These are phyloP conservation scores for Monilinia aucupariae DNA, from an alignment of 2,329 filamentous ascomycete species.

Conservation along the genomic window DNA sequence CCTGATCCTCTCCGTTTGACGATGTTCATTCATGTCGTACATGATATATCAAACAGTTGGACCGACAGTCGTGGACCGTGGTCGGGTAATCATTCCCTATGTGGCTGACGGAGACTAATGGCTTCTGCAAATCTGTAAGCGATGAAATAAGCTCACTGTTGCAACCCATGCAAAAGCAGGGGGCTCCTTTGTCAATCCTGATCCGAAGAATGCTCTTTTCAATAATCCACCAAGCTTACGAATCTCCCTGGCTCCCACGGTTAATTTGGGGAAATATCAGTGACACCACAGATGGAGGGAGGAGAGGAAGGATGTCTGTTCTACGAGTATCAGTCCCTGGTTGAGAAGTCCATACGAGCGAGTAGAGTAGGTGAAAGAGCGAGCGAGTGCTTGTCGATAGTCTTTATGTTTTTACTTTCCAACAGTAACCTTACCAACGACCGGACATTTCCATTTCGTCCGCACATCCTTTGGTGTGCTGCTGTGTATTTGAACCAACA, in stretches of 20 bases:
- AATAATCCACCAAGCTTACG: slow-evolving; percentile 14
- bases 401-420: neutral
- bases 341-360: no score
- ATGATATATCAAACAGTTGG: neutral
- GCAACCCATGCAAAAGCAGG: neutral
- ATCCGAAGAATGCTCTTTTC: slow-evolving; percentile 2
- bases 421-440: neutral
- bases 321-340: neutral
- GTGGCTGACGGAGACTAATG: neutral
- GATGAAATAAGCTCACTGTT: slow-evolving; percentile 12
- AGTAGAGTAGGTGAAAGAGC: no score
- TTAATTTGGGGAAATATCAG: no score
- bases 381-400: no score
- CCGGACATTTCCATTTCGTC: neutral
- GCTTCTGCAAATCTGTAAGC: slow-evolving; percentile 4
- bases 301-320: neutral
- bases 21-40: slow-evolving; percentile 4
- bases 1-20: slow-evolving; percentile 4
- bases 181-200: neutral
- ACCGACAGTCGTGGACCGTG: neutral
- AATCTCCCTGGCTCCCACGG: neutral
- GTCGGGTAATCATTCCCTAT: neutral
- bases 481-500: neutral
- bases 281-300: no score
- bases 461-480: neutral